Evolutionary conservation across 1,284 basidiomycete species (phyloP), one percentile per base, ranked within the genome.

Genomic region (Tilletia caries): DNA sequence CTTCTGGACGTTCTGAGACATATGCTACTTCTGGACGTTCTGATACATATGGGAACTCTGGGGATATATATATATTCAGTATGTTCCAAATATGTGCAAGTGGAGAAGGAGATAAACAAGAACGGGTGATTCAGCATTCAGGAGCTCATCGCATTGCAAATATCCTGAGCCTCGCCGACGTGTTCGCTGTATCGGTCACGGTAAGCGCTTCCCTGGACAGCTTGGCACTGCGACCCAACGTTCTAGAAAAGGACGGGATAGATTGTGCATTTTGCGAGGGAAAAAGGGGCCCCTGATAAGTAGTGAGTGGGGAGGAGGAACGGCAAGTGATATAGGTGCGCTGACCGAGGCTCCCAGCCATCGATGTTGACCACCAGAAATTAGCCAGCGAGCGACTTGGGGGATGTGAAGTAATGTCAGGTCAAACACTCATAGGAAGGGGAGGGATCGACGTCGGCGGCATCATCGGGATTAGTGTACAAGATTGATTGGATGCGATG

Each of bases 301-400:
- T n/a, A n/a, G n/a, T n/a, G n/a, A n/a, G n/a, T n/a, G n/a, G n/a
- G n/a, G n/a, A n/a, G n/a, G n/a, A n/a, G n/a, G n/a, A n/a, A n/a
- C n/a, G n/a, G n/a, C n/a, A n/a, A n/a, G n/a, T n/a, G n/a, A n/a
- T n/a, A n/a, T n/a, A n/a, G n/a, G n/a, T n/a, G 15, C 15, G 15
- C 37, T 41, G 10, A 41, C 37, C 54, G 27, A 27, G 29, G n/a
- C 27, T 60, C 20, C 54, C 54, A 60, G 54, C 54, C 54, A 25
- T 32, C 20, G 54, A 60, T 33, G 54, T 25, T 60, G 8, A 60
- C 54, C 54, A 60, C 25, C n/a, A 60, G 54, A 25, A 60, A 60
- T 18, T 27, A 10, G 54, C 8, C n/a, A 4, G 54, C 54, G 10
- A 25, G n/a, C 25, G 8, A 25, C 25, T 60, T 6, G 5, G 54